phyloP scores from a whole-genome alignment of 139 green algal species.

The Chlorella sorokiniana region DNA sequence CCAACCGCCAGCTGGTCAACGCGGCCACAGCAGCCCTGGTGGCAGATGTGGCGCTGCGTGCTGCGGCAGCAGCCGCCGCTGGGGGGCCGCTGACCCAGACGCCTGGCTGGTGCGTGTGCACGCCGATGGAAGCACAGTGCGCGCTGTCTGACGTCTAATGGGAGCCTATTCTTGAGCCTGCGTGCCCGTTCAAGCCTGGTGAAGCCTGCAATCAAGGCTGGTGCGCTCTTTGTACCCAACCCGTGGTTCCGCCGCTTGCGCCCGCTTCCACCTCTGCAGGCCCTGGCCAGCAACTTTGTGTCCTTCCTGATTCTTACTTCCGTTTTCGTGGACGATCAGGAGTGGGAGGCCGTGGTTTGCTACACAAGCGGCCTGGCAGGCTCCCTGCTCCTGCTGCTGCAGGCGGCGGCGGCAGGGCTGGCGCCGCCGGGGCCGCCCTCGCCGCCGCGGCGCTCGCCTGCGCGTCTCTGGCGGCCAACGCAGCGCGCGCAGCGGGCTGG shows the following conservation, averaged over 20 bases:
- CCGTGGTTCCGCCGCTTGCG: neutral
- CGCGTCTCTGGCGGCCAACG: neutral
- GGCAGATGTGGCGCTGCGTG: neutral
- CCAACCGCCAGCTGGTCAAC: neutral
- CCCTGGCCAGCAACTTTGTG: conserved; percentile 6
- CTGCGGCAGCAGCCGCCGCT: neutral
- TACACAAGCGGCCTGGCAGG: neutral
- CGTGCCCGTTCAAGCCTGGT: neutral
- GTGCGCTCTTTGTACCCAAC: too few relatives aligned
- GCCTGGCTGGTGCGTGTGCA: conserved; percentile 17
- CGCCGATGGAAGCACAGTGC: neutral
- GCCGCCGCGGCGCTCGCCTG: neutral
- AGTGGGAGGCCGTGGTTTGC: neutral
- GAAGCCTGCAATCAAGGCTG: neutral
- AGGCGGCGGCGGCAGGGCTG: neutral
- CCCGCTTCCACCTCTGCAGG: neutral
- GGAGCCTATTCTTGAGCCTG: neutral
- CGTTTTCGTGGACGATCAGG: neutral
- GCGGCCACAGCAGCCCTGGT: neutral
- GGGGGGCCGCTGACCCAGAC: neutral
- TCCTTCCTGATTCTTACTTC: conserved; percentile 21
- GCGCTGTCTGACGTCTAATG: too few relatives aligned
- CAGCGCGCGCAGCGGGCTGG: conserved; percentile 4
- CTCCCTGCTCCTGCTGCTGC: conserved; percentile 3
- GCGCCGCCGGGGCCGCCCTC: conserved; percentile 12